These are phyloP conservation scores for Globisporangium splendens DNA, from an alignment of 352 stramenopile genomes.

Conservation along the genomic window DNA sequence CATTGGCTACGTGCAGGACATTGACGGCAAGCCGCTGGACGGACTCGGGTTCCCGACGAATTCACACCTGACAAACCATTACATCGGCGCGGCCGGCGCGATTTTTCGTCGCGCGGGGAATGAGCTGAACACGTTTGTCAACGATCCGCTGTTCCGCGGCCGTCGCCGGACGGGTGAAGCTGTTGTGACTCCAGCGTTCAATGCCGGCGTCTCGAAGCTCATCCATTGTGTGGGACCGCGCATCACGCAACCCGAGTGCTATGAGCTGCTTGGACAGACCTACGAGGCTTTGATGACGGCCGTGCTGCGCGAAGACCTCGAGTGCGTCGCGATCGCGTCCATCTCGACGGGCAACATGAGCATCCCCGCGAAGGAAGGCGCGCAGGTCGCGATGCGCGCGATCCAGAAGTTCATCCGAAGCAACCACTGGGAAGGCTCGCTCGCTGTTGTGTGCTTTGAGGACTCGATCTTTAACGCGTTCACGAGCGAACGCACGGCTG, in stretches of 20 bases:
- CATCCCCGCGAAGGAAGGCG: conserved; percentile 19
- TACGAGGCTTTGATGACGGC: conserved; percentile 39
- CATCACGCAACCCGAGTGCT: conserved; percentile 27
- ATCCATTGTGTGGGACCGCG: conserved; percentile 60
- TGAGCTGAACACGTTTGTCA: conserved; percentile 27
- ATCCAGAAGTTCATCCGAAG: conserved; percentile 38
- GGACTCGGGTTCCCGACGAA: conserved; percentile 52
- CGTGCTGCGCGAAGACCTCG: conserved; percentile 33
- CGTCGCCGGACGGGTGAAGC: conserved; percentile 28
- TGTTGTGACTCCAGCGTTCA: conserved; percentile 45
- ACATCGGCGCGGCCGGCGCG: conserved; percentile 33
- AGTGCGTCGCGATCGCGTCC: conserved; percentile 53
- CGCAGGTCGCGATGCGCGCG: conserved; percentile 18
- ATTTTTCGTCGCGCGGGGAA: conserved; percentile 42
- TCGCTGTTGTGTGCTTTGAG: conserved; percentile 57
- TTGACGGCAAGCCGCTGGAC: conserved; percentile 29
- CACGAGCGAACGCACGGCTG: conserved; percentile 8
- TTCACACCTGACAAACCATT: conserved; percentile 31
- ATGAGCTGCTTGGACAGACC: conserved; percentile 32
- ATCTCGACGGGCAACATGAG: conserved; percentile 68
- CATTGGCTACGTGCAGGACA: conserved; percentile 28
- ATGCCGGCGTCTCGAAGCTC: conserved; percentile 36
- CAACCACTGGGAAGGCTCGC: conserved; percentile 36
- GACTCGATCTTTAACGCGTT: conserved; percentile 38
- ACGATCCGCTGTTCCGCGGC: conserved; percentile 27